These are phyloP conservation scores for Tardiomyces blankii DNA, from an alignment of 1,139 yeast species.

Conservation along the genomic window DNA sequence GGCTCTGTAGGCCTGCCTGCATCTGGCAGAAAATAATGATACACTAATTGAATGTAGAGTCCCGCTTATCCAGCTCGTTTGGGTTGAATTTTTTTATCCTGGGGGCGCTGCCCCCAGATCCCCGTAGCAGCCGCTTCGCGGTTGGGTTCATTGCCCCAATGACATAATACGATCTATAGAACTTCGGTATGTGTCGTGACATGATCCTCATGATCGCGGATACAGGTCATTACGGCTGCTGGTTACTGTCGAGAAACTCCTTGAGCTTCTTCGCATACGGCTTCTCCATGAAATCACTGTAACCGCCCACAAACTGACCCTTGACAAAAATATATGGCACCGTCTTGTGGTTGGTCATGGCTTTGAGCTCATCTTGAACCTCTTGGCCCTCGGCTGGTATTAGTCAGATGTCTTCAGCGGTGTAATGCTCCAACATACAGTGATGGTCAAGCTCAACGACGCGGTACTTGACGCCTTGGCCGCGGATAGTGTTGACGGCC, in stretches of 20 bases:
- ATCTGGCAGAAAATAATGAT: too few species aligned
- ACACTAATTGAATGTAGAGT: too few species aligned
- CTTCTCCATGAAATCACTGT: conserved; percentile 69
- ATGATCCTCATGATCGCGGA: too few species aligned
- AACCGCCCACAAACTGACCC: conserved; percentile 92
- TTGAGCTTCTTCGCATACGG: conserved; percentile 16
- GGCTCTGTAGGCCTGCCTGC: too few species aligned
- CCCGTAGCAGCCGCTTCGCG: too few species aligned
- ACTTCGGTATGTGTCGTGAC: too few species aligned
- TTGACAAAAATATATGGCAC: conserved; percentile 88
- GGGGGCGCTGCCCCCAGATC: too few species aligned
- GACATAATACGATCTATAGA: too few species aligned
- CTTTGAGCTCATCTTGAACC: conserved; percentile 69
- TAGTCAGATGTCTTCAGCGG: not conserved
- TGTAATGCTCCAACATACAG: not conserved
- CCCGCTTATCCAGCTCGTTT: too few species aligned
- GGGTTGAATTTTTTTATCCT: too few species aligned
- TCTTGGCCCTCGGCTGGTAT: conserved; percentile 36
- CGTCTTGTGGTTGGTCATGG: conserved; percentile 79
- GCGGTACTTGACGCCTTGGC: not conserved
- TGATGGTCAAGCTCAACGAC: not conserved
- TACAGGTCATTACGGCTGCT: not conserved
- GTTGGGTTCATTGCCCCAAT: too few species aligned
- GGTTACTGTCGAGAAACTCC: conserved; percentile 9
- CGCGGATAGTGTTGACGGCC: not conserved